Evolutionary conservation across 169 alveolate species (phyloP).

Genomic region (Perkinsus marinus): DNA sequence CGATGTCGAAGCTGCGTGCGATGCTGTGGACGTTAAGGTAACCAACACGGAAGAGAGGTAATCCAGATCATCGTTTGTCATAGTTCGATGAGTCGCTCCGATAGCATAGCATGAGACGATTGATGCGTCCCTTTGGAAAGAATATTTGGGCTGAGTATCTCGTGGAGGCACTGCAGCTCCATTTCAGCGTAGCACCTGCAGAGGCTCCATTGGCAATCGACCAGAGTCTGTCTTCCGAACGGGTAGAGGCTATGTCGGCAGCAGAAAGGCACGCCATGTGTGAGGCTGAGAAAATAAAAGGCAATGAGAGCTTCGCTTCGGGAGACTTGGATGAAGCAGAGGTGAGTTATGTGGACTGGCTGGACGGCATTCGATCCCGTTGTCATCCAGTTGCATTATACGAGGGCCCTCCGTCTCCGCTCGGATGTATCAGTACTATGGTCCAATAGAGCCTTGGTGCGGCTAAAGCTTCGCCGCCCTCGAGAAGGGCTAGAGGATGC

Average conservation of each 20-base stretch:
- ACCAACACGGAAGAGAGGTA: background rate
- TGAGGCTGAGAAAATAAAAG: background rate
- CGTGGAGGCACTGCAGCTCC: no score
- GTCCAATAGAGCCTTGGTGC: background rate
- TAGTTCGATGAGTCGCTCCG: background rate
- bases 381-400: background rate
- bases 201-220: background rate
- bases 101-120: no score
- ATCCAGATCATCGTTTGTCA: background rate
- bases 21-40: background rate
- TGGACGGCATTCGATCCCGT: background rate
- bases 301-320: background rate
- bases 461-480: background rate
- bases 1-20: background rate
- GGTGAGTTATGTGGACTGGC: background rate
- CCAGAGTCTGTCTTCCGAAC: background rate
- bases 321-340: background rate
- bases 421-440: background rate
- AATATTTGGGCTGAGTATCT: no score
- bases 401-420: background rate
- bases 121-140: no score
- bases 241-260: background rate
- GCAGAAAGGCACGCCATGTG: background rate
- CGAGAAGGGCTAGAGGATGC: background rate
- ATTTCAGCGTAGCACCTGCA: background rate